A percentile compares a stretch with the other conserved stretches of the same genome.
Evolutionary conservation across 1,139 yeast species (phyloP).

Genomic region (Candida sanyaensis): DNA sequence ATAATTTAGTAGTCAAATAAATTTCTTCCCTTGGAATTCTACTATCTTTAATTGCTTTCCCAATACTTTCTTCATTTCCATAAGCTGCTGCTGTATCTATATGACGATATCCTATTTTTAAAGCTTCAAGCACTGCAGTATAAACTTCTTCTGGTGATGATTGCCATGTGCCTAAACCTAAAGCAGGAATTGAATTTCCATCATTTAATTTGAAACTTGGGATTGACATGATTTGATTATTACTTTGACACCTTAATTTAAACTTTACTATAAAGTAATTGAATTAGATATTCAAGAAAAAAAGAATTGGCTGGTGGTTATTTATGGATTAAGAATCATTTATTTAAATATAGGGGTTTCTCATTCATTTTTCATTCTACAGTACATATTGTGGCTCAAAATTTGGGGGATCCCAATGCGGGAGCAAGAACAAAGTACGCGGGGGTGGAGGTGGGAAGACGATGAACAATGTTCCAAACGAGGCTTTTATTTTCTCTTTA

Average conservation of each 20-base stretch:
- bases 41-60: slow-evolving; percentile 59
- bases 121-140: slow-evolving; percentile 58
- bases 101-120: slow-evolving; percentile 69
- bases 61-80: slow-evolving; percentile 64
- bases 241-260: no score
- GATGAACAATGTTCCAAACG: no score
- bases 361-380: no score
- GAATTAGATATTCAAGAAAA: no score
- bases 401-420: no score
- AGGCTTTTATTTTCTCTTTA: no score
- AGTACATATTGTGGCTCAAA: no score
- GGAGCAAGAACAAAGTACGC: no score
- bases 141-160: slow-evolving; percentile 52
- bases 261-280: no score
- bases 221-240: not conserved
- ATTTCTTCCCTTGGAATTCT: slow-evolving; percentile 65
- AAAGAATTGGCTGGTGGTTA: not conserved
- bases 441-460: no score
- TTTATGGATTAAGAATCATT: no score
- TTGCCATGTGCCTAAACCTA: slow-evolving; percentile 80
- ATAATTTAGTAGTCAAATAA: slow-evolving; percentile 74
- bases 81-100: slow-evolving; percentile 74
- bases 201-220: slow-evolving; percentile 40
- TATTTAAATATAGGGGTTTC: no score
- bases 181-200: slow-evolving; percentile 60